Base-by-base conservation (phyloP, 495 filamentous ascomycete species). In the Lophium mytilinum region DNA sequence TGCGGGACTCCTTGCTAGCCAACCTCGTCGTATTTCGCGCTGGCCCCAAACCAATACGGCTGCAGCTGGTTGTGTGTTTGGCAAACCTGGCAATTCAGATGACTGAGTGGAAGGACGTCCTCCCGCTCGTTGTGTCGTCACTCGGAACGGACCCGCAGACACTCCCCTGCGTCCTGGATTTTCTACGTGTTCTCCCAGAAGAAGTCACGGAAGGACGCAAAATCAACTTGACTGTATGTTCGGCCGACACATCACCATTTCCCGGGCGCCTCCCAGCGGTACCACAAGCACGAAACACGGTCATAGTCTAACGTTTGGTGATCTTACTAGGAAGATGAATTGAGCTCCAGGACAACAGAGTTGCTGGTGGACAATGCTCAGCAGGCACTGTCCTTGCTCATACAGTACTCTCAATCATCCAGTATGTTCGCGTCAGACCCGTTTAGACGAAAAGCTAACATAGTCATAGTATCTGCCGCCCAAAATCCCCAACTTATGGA, bases 201-300 rank as follows among this genome's bases (percentile, higher is more conserved):
- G 93, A 99, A 80, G 94, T 99, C 70, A 97, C 89, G 49, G 93
- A 97, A 77, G 93, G 94, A 72, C 88, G 93, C 72, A 97, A 96
- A 76, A 95, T 97, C 80, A 94, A 88, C 79, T 79, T 99, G 73
- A 89, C 87, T 78, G 91, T 96, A 91, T 76, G 90, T 90, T 76
- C 73, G 80, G 78, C 76, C 78, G 78, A 80, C 66, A 70, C 67
- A 67, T 47, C 73, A 73, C 68, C 72, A 71, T 68, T 69, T 70
- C 73, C 56, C 64, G 64, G 75, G 66, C 75, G 70, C 66, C 56
- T 70, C 63, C 69, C 62, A 71, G 66, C 64, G 64, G 62, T 69
- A 67, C 66, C 66, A 67, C 71, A 68, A 71, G 19, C 17, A 49
- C 19, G 36, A 48, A 43, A 62, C 53, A 60, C 33, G 49, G 61